Evolutionary conservation across 441 rosid species (phyloP).

Genomic region (Erodium trifolium): DNA sequence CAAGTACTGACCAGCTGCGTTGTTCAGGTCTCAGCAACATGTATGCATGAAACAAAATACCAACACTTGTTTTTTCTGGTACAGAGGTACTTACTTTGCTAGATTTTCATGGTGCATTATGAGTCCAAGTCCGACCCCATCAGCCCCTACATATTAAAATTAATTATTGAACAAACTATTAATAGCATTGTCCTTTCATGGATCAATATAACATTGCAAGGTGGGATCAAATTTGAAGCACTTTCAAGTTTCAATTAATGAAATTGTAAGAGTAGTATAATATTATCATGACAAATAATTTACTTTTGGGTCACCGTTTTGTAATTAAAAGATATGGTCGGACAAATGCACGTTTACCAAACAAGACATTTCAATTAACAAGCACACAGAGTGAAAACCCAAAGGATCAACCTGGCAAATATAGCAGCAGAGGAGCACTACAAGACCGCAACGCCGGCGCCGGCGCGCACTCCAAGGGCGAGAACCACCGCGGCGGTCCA

Average conservation of each 20-base stretch:
- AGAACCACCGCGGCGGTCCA: conserved; percentile 2
- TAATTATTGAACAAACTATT: not conserved
- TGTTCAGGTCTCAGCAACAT: not conserved
- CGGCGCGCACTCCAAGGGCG: not conserved
- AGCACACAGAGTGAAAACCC: not conserved
- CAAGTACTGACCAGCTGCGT: not conserved
- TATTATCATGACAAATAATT: too few relatives aligned
- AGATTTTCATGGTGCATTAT: conserved; percentile 54
- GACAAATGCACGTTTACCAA: not conserved
- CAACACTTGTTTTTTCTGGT: not conserved
- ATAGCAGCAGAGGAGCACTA: not conserved
- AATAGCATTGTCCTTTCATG: not conserved
- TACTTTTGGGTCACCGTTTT: not conserved
- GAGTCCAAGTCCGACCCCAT: conserved; percentile 82
- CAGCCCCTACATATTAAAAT: conserved; percentile 46
- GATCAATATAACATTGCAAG: not conserved
- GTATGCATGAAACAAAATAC: not conserved
- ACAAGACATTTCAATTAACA: not conserved
- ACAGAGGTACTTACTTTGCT: conserved; percentile 45
- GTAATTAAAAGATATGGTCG: not conserved
- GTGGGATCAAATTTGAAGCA: not conserved
- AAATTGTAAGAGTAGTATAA: too few relatives aligned
- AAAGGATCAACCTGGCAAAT: not conserved
- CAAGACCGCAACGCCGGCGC: not conserved
- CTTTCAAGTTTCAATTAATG: too few relatives aligned